A percentile compares a stretch with the other conserved stretches of the same genome.
Evolutionary conservation across 177 flowering plant species (phyloP).

Genomic region (Tripterygium wilfordii): DNA sequence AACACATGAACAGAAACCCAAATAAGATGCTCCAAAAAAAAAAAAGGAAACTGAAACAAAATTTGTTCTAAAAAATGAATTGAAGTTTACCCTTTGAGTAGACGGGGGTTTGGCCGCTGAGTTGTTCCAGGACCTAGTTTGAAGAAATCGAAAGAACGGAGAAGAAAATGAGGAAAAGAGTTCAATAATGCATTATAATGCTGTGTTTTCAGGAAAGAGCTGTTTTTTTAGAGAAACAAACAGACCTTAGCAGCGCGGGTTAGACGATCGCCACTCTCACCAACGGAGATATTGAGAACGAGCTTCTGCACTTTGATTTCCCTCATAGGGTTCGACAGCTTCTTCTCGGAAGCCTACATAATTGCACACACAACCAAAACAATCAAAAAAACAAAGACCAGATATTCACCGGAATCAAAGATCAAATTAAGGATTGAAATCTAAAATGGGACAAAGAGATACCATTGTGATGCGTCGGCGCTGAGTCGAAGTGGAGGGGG

Average conservation of each 20-base stretch:
- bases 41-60: neutral
- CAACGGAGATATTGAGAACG: conserved; percentile 49
- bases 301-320: conserved; percentile 50
- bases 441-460: too few species aligned
- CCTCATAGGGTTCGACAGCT: conserved; percentile 44
- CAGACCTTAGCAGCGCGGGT: conserved; percentile 43
- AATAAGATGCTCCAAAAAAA: conserved; percentile 3
- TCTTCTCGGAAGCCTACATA: conserved; percentile 39
- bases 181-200: too few species aligned
- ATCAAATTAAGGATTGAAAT: too few species aligned
- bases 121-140: conserved; percentile 52
- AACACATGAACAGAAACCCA: neutral
- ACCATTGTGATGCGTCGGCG: too few species aligned
- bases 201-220: too few species aligned
- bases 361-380: too few species aligned
- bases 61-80: neutral
- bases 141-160: neutral
- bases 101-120: conserved; percentile 63
- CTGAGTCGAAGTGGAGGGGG: too few species aligned
- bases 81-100: conserved; percentile 51
- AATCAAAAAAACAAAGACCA: too few species aligned
- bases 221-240: neutral
- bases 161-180: neutral
- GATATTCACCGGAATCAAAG: too few species aligned
- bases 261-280: conserved; percentile 51